These are phyloP conservation scores for Rhamnella rubrinervis DNA, from an alignment of 331 rosid species.

Conservation along the genomic window DNA sequence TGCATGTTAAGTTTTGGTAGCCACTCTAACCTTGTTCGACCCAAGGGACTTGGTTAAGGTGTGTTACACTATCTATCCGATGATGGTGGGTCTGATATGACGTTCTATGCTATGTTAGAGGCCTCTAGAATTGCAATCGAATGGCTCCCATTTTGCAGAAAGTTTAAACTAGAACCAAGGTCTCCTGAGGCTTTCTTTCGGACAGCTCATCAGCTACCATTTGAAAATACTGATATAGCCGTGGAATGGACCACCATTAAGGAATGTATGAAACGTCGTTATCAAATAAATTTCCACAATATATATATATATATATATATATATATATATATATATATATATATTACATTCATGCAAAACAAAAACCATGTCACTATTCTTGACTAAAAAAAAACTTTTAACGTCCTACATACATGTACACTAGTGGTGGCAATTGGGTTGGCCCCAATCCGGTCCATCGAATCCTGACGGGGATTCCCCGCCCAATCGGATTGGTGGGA, in stretches of 20 bases:
- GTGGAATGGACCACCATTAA: constrained; percentile 10
- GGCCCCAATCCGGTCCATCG: too few relatives aligned
- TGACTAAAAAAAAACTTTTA: too few relatives aligned
- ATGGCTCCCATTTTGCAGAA: constrained; percentile 31
- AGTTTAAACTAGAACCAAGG: constrained; percentile 21
- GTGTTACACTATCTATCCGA: constrained; percentile 32
- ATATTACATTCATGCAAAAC: too few relatives aligned
- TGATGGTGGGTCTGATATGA: constrained; percentile 30
- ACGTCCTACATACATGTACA: too few relatives aligned
- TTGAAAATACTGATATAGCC: neutral
- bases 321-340: neutral
- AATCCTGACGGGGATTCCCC: too few relatives aligned
- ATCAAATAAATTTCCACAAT: neutral
- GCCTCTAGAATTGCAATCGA: constrained; percentile 23
- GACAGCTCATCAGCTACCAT: neutral
- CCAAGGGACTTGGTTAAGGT: too few relatives aligned
- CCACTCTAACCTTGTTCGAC: too few relatives aligned
- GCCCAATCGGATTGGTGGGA: too few relatives aligned
- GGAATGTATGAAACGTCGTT: neutral
- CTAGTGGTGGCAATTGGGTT: too few relatives aligned
- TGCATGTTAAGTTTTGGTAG: too few relatives aligned
- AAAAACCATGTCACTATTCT: too few relatives aligned
- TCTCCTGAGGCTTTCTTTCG: constrained; percentile 32
- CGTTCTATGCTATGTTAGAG: constrained; percentile 29
- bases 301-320: too few relatives aligned